Base-by-base conservation (phyloP, 2,329 filamentous ascomycete genomes). In the Beauveria sp. region DNA sequence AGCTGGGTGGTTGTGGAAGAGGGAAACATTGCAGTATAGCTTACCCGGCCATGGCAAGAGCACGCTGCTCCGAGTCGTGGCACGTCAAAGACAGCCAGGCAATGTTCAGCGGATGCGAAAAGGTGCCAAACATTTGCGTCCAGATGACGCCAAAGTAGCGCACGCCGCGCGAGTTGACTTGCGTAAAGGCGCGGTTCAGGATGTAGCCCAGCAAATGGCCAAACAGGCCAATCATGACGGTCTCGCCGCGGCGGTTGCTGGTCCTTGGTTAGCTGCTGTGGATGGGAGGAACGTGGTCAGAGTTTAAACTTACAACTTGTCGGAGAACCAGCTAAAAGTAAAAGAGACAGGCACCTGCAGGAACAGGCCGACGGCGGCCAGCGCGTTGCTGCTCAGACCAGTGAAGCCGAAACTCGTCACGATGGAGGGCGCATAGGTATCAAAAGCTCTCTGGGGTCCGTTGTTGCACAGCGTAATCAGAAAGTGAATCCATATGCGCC, bases 61-160 rank as follows among this genome's bases (percentile, higher is more conserved):
- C 82, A 54, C 83, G 74, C 65, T 85, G 79, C 64, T 86, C 82
- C 0, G 83, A 83, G 57, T 83, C 81, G 0, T 76, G 75, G 67
- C 83, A 83, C 2, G 80, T 77, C 1, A 85, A 72, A 0, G 82
- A 84, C 68, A 86, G 75, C 83, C 83, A 86, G 1, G 82, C 79
- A 55, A 86, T 83, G 67, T 86, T 86, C 24, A 86, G 74, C 0
- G 81, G 81, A 60, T 83, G 81, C 1, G 79, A 78, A 62, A 83
- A 82, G 4, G 79, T 82, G 22, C 79, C 80, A 62, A 83, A 83
- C 0, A 74, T 77, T 66, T 83, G 81, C 0, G 80, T 83, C 79
- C 79, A 83, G 24, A 83, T 76, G 2, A 83, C 80, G 34, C 80
- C 81, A 64, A 83, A 83, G 69, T 82, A 83, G 3, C 75, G 73